Conservation (phyloP, 1,139 yeast species). For the Groenewaldozyma auringiensis region DNA sequence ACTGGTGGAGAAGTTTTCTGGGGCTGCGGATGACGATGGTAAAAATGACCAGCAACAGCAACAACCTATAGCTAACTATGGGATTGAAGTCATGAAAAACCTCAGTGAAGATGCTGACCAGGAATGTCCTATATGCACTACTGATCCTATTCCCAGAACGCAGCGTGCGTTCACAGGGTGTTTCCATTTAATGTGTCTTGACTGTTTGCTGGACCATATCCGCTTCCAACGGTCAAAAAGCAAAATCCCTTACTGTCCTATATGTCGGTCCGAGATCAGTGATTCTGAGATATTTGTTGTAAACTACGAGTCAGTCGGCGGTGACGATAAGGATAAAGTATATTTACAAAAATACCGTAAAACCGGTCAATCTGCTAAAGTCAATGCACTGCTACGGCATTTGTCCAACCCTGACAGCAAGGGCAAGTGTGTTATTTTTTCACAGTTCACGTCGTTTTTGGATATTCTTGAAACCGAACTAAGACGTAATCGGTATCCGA, state of each 20-base stretch:
- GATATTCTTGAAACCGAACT: constrained; percentile 68
- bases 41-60: no score
- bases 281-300: constrained; percentile 25
- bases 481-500: constrained; percentile 37
- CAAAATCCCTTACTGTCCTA: constrained; percentile 31
- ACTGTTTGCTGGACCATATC: constrained; percentile 68
- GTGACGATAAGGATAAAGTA: constrained; percentile 5
- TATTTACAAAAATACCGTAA: constrained; percentile 16
- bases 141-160: constrained; percentile 44
- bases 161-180: constrained; percentile 68
- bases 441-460: constrained; percentile 80
- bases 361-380: constrained; percentile 51
- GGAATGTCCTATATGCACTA: constrained; percentile 83
- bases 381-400: constrained; percentile 52
- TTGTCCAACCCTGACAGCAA: constrained; percentile 49
- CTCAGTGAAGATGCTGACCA: constrained; percentile 37
- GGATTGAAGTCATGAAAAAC: constrained; percentile 18
- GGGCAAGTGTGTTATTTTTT: constrained; percentile 78
- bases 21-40: constrained; percentile 1
- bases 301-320: not conserved
- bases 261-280: constrained; percentile 31
- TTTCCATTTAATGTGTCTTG: constrained; percentile 70
- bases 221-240: constrained; percentile 29
- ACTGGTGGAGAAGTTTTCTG: constrained; percentile 18
- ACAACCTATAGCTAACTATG: constrained; percentile 6